Evolutionary conservation across 495 filamentous ascomycete genomes (phyloP).

Genomic region (Acidiella bohemica): DNA sequence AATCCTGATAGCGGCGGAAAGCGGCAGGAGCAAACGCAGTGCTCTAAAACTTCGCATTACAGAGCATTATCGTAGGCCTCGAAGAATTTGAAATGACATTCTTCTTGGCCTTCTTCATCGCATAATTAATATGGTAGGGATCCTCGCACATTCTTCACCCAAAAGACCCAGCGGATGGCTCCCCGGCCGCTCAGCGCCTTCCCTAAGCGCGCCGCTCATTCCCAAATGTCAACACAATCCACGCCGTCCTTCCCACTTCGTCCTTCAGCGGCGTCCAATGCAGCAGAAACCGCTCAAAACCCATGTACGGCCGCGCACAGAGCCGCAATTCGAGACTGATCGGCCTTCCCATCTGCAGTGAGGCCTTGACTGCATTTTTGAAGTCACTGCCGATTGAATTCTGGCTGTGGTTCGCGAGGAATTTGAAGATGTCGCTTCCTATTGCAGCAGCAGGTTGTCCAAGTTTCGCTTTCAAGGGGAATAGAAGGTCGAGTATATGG

Average conservation of each 20-base stretch:
- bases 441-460: slow-evolving; percentile 24
- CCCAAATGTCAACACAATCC: slow-evolving; percentile 33
- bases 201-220: slow-evolving; percentile 7
- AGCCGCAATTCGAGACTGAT: slow-evolving; percentile 32
- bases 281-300: slow-evolving; percentile 34
- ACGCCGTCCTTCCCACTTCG: slow-evolving; percentile 32
- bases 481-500: slow-evolving; percentile 30
- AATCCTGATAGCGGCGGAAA: no score
- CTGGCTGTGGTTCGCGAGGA: slow-evolving; percentile 32
- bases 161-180: no score
- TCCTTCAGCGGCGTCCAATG: slow-evolving; percentile 45
- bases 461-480: slow-evolving; percentile 28
- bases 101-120: no score
- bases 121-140: no score
- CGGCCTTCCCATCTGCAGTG: slow-evolving; percentile 30
- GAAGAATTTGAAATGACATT: no score
- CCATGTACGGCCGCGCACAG: slow-evolving; percentile 25
- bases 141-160: no score
- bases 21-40: no score
- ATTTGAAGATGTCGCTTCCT: slow-evolving; percentile 38
- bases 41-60: no score
- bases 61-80: no score
- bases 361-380: slow-evolving; percentile 28
- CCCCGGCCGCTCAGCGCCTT: slow-evolving; percentile 1
- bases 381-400: slow-evolving; percentile 26